Conservation (phyloP, 331 rosid species). For the Rhamnella rubrinervis region DNA sequence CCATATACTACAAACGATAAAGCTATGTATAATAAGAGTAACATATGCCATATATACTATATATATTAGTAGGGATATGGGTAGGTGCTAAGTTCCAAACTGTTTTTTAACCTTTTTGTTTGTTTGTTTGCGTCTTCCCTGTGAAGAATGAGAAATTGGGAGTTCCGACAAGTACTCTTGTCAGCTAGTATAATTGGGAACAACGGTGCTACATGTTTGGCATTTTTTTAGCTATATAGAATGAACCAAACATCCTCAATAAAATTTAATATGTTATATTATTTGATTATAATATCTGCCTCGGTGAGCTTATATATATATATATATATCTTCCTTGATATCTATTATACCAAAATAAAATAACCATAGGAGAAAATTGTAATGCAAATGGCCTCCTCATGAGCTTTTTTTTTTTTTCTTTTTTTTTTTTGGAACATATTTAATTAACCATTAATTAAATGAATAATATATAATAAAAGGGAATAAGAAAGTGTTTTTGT, state of each 20-base stretch:
- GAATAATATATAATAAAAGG: too few species aligned
- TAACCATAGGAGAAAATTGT: too few species aligned
- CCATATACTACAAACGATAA: slow-evolving; percentile 11
- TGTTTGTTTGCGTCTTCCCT: slow-evolving; percentile 20
- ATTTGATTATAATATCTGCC: too few species aligned
- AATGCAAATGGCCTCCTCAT: too few species aligned
- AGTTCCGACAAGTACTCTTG: slow-evolving; percentile 29
- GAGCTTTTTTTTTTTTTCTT: too few species aligned
- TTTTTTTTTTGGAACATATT: too few species aligned
- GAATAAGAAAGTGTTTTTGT: background rate
- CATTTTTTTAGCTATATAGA: slow-evolving; percentile 36
- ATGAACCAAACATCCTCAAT: slow-evolving; percentile 15
- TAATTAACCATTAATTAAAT: too few species aligned
- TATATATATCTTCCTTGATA: too few species aligned
- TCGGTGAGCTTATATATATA: too few species aligned
- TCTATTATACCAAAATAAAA: too few species aligned
- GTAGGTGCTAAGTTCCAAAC: slow-evolving; percentile 17
- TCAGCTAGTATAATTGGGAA: slow-evolving; percentile 7
- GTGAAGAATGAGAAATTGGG: slow-evolving; percentile 38
- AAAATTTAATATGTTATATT: too few species aligned
- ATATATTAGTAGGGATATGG: background rate
- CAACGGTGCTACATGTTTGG: slow-evolving; percentile 39
- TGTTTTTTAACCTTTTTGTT: slow-evolving; percentile 29
- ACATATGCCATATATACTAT: background rate
- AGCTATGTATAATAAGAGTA: background rate